Conservation (phyloP, 2,329 filamentous ascomycete genomes). For the Colletotrichum chlorophyti region DNA sequence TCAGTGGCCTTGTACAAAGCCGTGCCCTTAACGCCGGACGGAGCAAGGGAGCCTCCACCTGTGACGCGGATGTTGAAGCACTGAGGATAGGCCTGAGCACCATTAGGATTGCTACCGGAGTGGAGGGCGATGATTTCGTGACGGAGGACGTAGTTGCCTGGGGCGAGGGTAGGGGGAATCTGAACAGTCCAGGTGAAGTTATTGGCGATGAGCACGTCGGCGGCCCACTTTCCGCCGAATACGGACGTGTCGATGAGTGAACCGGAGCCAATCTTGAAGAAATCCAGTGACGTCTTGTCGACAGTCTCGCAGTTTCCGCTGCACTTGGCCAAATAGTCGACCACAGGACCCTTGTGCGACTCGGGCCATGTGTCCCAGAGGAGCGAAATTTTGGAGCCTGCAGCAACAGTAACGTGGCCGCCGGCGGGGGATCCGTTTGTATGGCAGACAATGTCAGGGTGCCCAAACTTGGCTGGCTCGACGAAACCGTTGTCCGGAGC, state of each 20-base stretch:
- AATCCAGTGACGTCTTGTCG: constrained; percentile 58
- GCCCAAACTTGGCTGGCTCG: constrained; percentile 47
- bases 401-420: constrained; percentile 54
- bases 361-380: constrained; percentile 73
- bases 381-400: constrained; percentile 64
- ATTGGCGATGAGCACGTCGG: constrained; percentile 58
- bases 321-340: constrained; percentile 66
- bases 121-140: constrained; percentile 64
- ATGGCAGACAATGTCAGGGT: constrained; percentile 55
- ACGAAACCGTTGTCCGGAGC: constrained; percentile 52
- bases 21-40: constrained; percentile 42
- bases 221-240: constrained; percentile 59
- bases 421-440: constrained; percentile 47
- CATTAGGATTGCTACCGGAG: constrained; percentile 47
- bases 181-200: constrained; percentile 53
- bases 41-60: constrained; percentile 41
- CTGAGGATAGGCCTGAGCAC: constrained; percentile 59
- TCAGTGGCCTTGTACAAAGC: constrained; percentile 43
- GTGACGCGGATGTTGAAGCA: constrained; percentile 56
- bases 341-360: constrained; percentile 66
- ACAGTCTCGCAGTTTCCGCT: constrained; percentile 56
- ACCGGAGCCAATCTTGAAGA: constrained; percentile 64
- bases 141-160: constrained; percentile 61
- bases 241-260: constrained; percentile 54
- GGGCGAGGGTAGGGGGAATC: constrained; percentile 52